Conservation (phyloP, 352 stramenopile genomes). For the Phytophthora pisi region DNA sequence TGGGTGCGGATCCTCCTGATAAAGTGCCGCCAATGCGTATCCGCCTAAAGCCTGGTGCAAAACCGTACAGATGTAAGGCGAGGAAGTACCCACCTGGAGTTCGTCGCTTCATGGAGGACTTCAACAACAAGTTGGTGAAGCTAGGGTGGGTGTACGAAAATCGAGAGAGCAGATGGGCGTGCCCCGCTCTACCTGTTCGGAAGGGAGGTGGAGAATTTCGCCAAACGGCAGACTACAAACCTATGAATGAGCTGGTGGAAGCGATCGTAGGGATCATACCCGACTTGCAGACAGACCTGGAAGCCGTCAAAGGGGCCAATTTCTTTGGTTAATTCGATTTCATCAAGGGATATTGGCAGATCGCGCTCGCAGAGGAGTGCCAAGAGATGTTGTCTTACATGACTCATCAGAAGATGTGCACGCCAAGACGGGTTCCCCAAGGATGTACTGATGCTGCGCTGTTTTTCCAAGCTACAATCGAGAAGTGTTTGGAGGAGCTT, state of each 20-base stretch:
- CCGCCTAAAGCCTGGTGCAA: constrained; percentile 20
- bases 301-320: neutral
- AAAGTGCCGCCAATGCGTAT: constrained; percentile 26
- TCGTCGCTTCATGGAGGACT: constrained; percentile 17
- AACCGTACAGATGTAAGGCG: constrained; percentile 28
- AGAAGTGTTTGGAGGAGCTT: constrained; percentile 11
- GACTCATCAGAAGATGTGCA: constrained; percentile 19
- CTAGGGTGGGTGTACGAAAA: constrained; percentile 39
- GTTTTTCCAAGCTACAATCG: constrained; percentile 7
- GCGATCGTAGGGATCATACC: constrained; percentile 35
- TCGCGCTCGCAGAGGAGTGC: constrained; percentile 3
- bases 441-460: constrained; percentile 3
- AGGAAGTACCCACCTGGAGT: constrained; percentile 25
- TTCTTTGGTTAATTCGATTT: constrained; percentile 24
- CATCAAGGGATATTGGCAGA: constrained; percentile 13
- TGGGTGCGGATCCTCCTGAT: constrained; percentile 29
- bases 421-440: constrained; percentile 1
- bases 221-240: constrained; percentile 29
- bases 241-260: constrained; percentile 21
- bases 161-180: constrained; percentile 19
- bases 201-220: constrained; percentile 1
- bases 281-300: constrained; percentile 15
- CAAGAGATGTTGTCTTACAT: constrained; percentile 30
- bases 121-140: constrained; percentile 27
- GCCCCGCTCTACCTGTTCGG: constrained; percentile 20